Evolutionary conservation across 2,329 filamentous ascomycete genomes (phyloP).

Genomic region (Setomelanomma holmii): DNA sequence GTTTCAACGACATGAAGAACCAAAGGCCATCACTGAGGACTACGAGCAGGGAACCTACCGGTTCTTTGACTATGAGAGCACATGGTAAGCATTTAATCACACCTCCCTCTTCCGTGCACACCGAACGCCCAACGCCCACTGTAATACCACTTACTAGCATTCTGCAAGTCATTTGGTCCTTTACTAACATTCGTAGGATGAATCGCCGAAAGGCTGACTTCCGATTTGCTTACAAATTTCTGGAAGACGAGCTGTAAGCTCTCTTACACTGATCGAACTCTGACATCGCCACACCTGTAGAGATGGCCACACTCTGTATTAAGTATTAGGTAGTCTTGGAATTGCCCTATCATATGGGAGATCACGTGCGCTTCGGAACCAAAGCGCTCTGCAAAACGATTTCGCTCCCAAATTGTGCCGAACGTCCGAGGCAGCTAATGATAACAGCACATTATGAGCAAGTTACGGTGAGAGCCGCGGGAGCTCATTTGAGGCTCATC

Average conservation of each 20-base stretch:
- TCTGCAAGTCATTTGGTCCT: slow-evolving; percentile 13
- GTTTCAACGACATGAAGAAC: slow-evolving; percentile 98
- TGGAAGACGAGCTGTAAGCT: slow-evolving; percentile 83
- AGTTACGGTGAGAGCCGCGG: slow-evolving; percentile 25
- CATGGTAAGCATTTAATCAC: slow-evolving; percentile 75
- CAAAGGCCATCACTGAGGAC: slow-evolving; percentile 97
- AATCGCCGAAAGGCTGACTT: slow-evolving; percentile 97
- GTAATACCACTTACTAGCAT: no score
- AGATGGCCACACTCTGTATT: slow-evolving; percentile 35
- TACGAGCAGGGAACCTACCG: slow-evolving; percentile 98
- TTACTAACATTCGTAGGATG: slow-evolving; percentile 72
- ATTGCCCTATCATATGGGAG: slow-evolving; percentile 27
- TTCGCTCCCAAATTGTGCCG: slow-evolving; percentile 7
- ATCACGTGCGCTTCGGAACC: slow-evolving; percentile 24
- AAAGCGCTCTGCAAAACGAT: slow-evolving; percentile 6
- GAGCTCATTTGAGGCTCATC: slow-evolving; percentile 20
- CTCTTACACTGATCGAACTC: slow-evolving; percentile 1
- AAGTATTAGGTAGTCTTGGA: slow-evolving; percentile 45
- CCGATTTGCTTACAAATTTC: slow-evolving; percentile 97
- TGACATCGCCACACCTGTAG: slow-evolving; percentile 9
- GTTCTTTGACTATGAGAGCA: slow-evolving; percentile 99
- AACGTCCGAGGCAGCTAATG: slow-evolving; percentile 4
- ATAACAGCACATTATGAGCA: slow-evolving; percentile 4
- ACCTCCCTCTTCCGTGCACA: no score
- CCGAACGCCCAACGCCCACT: no score